These are phyloP conservation scores for Chaetoscypha palmicola DNA, from an alignment of 2,329 filamentous ascomycete species.

Conservation along the genomic window DNA sequence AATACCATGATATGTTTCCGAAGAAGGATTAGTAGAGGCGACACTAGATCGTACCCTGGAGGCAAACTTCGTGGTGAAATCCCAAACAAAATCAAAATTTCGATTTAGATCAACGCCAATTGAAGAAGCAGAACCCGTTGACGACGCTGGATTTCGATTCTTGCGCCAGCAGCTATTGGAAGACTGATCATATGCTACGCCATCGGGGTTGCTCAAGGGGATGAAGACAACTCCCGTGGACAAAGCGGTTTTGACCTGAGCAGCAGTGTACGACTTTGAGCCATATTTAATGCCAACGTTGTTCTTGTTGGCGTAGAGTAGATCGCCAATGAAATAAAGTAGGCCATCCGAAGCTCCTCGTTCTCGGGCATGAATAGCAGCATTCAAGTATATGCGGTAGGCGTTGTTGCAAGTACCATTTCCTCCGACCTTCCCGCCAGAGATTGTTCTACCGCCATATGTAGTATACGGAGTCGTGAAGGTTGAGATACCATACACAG, in stretches of 20 bases:
- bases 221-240: slow-evolving; percentile 47
- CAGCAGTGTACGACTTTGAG: slow-evolving; percentile 42
- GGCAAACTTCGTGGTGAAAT: slow-evolving; percentile 40
- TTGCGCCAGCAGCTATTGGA: slow-evolving; percentile 48
- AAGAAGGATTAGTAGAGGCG: slow-evolving; percentile 38
- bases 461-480: slow-evolving; percentile 38
- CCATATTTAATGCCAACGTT: slow-evolving; percentile 46
- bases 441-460: slow-evolving; percentile 35
- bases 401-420: slow-evolving; percentile 34
- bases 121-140: slow-evolving; percentile 25
- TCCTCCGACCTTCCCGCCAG: slow-evolving; percentile 39
- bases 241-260: slow-evolving; percentile 45
- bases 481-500: slow-evolving; percentile 34
- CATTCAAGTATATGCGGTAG: slow-evolving; percentile 46
- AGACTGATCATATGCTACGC: slow-evolving; percentile 44
- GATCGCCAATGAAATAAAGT: slow-evolving; percentile 50
- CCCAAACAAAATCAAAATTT: slow-evolving; percentile 53
- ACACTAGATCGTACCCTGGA: slow-evolving; percentile 33
- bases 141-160: slow-evolving; percentile 43
- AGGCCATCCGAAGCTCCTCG: slow-evolving; percentile 49
- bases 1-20: slow-evolving; percentile 40
- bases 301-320: slow-evolving; percentile 45
- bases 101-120: slow-evolving; percentile 48
- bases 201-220: slow-evolving; percentile 48
- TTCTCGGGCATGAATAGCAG: slow-evolving; percentile 51